Evolutionary conservation across 2,329 filamentous ascomycete species (phyloP), one percentile per base, ranked within the genome.

Genomic region (Microthyrium microscopicum): DNA sequence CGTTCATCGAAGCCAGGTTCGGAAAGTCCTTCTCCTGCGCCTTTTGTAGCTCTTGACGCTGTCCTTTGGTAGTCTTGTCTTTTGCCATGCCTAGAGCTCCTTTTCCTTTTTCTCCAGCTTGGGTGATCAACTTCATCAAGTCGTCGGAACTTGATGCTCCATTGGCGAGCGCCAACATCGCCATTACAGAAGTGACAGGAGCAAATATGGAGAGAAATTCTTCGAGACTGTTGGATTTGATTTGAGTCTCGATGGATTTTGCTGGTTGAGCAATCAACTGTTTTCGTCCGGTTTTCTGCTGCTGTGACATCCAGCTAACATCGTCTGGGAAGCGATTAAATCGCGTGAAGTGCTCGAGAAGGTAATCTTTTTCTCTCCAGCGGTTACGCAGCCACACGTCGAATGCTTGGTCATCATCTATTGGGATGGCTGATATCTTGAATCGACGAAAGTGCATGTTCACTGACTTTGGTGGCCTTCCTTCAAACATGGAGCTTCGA

Each of bases 401-500:
- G 47, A 98, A 98, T 5, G 68, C 62, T 26, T 77, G 68, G 12
- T 68, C 65, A 43, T 77, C 70, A 20, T 83, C 67, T 7, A 92
- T 66, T 0, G 87, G 87, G 27, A 98, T 92, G 15, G 83, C 73
- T 16, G 68, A 67, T 11, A 94, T 52, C 21, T 70, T 69, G 55
- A 92, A 94, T 7, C 84, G 74, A 34, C 89, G 73, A 83, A 87
- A 98, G 56, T 92, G 79, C 62, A 95, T 85, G 55, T 94, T 95
- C 47, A 95, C 85, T 2, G 84, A 93, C 52, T 85, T 93, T 2
- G 87, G 89, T 1, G 85, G 77, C 1, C 81, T 73, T 9, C 89
- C 85, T 52, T 89, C 73, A 41, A 94, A 76, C 50, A 89, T 93
- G 4, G 83, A 91, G 31, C 84, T 84, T 3, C 72, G 70, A 4